Evolutionary conservation across 768 basidiomycete species (phyloP).

Genomic region (Collybia mongolica): DNA sequence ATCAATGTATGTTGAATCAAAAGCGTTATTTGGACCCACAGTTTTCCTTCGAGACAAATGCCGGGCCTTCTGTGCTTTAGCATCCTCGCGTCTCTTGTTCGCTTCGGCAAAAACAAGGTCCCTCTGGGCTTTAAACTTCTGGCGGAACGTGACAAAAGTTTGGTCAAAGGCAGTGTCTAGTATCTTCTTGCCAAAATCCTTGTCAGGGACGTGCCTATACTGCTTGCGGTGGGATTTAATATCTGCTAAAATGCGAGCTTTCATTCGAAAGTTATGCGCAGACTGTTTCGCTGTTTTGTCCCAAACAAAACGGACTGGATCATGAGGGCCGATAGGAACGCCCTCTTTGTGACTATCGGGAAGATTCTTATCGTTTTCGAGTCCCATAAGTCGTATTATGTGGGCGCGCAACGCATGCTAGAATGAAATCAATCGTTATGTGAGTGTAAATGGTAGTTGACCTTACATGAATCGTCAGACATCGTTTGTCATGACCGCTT

Average conservation of each 20-base stretch:
- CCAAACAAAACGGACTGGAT: constrained; percentile 79
- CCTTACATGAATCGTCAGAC: constrained; percentile 66
- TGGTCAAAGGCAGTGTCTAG: constrained; percentile 69
- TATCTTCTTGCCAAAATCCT: constrained; percentile 62
- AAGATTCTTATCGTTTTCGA: constrained; percentile 53
- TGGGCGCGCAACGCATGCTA: constrained; percentile 75
- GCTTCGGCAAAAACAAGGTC: constrained; percentile 43
- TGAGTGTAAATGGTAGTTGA: neutral
- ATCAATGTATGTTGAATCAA: neutral
- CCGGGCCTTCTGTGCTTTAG: constrained; percentile 61
- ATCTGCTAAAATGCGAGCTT: constrained; percentile 58
- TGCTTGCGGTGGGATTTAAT: constrained; percentile 51
- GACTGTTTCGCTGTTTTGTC: constrained; percentile 76
- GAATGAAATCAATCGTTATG: constrained; percentile 1
- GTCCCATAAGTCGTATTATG: constrained; percentile 56
- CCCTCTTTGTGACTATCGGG: constrained; percentile 66
- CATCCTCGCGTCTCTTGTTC: constrained; percentile 53
- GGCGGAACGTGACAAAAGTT: constrained; percentile 64
- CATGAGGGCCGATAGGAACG: constrained; percentile 34
- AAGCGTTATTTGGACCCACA: constrained; percentile 36
- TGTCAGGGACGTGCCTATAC: constrained; percentile 65
- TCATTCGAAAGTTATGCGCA: constrained; percentile 72
- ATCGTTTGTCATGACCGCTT: constrained; percentile 64
- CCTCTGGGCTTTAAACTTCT: constrained; percentile 63
- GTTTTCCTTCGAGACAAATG: constrained; percentile 60